Base-by-base conservation (phyloP, 2,329 filamentous ascomycete genomes). In the Alternaria longipes region DNA sequence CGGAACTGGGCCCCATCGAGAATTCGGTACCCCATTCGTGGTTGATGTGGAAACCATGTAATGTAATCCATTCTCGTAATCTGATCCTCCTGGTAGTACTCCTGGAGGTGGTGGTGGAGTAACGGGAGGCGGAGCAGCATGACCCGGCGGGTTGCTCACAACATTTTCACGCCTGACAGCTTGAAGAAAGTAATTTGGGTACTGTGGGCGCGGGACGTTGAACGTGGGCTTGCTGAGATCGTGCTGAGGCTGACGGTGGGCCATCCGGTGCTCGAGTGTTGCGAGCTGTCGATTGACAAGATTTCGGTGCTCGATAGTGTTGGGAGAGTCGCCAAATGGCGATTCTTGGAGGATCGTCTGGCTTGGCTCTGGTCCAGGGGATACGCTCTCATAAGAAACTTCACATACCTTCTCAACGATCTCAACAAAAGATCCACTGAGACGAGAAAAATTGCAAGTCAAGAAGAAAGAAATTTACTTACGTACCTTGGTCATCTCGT, bases 261-360 rank as follows among this genome's bases (percentile, higher is more conserved):
- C 30, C 14, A 52, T 52, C 14, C 41, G n/a, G 7, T 41, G 18
- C 16, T 24, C 42, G 4, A 56, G 56, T 12, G 20, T n/a, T 7
- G 44, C 32, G 4, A 62, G 47, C n/a, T 60, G 60, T 2, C 44
- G 30, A 26, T 44, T 20, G 28, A 60, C 57, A 9, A 63, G 57
- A 4, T 41, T 32, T 1, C 57, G 57, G 40, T 63, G 57, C 22
- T 41, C 20, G 8, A 38, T 4, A 4, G 49, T 50, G 12, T 38
- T 49, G 14, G 44, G 36, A 16, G 59, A 58, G 16, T 32, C n/a
- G 18, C 2, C 16, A 4, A 20, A 40, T 12, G 7, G 8, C 24
- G 14, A 16, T 49, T 22, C 30, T 6, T 3, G 6, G 22, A 8
- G 16, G 24, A 24, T 32, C 7, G 20, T 14, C 0, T 36, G 32